Evolutionary conservation across 1,284 basidiomycete species (phyloP).

Genomic region (Somion occarium): DNA sequence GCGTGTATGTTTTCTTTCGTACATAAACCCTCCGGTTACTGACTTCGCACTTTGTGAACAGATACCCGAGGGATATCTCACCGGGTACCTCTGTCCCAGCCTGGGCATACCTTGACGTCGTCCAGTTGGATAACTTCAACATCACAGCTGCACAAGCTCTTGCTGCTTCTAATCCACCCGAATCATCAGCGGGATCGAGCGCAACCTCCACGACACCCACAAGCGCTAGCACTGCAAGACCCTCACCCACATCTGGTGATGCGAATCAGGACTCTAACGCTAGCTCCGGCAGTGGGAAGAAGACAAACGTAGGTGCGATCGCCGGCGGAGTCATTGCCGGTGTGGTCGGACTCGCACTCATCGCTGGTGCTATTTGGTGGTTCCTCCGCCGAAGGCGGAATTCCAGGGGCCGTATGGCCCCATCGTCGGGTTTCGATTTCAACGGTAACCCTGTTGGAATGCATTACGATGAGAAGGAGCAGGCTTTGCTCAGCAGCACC

Average conservation of each 20-base stretch:
- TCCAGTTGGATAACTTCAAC: constrained; percentile 12
- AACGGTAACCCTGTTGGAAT: neutral
- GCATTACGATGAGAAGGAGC: neutral
- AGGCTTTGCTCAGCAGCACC: neutral
- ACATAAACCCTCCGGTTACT: neutral
- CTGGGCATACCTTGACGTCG: constrained; percentile 15
- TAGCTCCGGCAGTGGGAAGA: neutral
- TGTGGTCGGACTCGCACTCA: neutral
- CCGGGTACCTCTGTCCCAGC: constrained; percentile 13
- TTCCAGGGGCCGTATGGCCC: neutral
- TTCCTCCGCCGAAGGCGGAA: neutral
- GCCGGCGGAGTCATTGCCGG: constrained; percentile 8
- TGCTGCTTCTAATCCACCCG: constrained; percentile 1
- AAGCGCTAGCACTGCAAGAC: neutral
- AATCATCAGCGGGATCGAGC: constrained; percentile 8
- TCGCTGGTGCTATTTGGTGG: constrained; percentile 2
- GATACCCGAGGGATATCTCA: constrained; percentile 12
- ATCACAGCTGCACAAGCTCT: constrained; percentile 10
- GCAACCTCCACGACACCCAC: neutral
- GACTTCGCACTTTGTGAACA: neutral
- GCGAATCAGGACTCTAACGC: neutral
- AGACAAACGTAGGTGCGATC: constrained; percentile 7
- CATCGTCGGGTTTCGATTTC: neutral
- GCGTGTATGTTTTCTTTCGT: neutral
- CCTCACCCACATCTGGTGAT: neutral